Percentiles rank a stretch among this genome's conserved stretches.
These are phyloP conservation scores for Curvularia lunata DNA, from an alignment of 2,329 filamentous ascomycete species.

Conservation along the genomic window DNA sequence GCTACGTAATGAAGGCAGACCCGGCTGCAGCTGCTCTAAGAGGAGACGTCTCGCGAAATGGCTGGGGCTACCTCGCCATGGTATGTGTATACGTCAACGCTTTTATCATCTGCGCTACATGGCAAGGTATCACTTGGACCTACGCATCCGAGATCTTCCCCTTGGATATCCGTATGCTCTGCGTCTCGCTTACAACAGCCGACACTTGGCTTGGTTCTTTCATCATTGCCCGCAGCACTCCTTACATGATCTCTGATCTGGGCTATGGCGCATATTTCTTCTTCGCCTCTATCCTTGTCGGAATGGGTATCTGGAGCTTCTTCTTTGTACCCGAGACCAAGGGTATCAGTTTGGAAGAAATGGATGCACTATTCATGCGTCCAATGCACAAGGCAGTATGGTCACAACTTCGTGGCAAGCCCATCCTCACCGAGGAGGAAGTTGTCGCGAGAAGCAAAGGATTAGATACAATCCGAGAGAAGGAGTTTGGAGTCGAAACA, in stretches of 20 bases:
- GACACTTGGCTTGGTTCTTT: constrained; percentile 51
- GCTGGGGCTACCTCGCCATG: constrained; percentile 60
- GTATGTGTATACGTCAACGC: constrained; percentile 63
- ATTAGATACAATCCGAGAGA: constrained; percentile 23
- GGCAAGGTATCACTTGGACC: constrained; percentile 53
- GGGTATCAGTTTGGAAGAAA: constrained; percentile 40
- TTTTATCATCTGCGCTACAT: constrained; percentile 58
- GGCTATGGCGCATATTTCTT: constrained; percentile 51
- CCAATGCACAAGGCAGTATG: constrained; percentile 41
- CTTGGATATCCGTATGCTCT: constrained; percentile 50
- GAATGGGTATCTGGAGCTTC: constrained; percentile 43
- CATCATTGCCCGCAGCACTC: constrained; percentile 50
- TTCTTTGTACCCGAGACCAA: constrained; percentile 45
- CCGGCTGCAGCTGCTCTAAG: constrained; percentile 53
- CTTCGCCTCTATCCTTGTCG: constrained; percentile 41
- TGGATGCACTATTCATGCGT: constrained; percentile 39
- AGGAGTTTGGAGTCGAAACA: constrained; percentile 27
- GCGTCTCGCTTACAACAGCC: constrained; percentile 49
- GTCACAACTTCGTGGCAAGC: constrained; percentile 36
- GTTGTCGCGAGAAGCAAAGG: constrained; percentile 26
- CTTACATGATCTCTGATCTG: constrained; percentile 48
- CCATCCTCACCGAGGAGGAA: constrained; percentile 25
- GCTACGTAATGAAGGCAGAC: constrained; percentile 61
- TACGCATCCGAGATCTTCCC: constrained; percentile 59
- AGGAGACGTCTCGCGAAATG: constrained; percentile 53